These are phyloP conservation scores for Lichenothelia convexa DNA, from an alignment of 495 filamentous ascomycete genomes.

Conservation along the genomic window DNA sequence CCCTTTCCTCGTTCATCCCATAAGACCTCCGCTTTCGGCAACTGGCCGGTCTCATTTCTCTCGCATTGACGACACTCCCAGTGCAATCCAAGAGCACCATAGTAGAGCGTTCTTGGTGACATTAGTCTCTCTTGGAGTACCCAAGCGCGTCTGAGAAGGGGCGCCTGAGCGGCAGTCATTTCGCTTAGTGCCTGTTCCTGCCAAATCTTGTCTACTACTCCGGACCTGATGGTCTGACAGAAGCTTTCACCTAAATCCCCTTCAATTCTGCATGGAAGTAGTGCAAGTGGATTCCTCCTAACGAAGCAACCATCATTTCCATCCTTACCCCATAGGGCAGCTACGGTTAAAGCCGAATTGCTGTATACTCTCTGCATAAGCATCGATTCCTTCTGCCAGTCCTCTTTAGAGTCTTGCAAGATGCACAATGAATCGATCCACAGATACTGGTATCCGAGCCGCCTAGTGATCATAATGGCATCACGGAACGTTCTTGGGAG, in stretches of 20 bases:
- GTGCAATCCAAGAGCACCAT: background rate
- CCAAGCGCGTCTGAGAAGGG: background rate
- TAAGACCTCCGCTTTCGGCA: background rate
- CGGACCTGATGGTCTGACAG: background rate
- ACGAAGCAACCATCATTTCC: background rate
- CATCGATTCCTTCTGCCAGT: background rate
- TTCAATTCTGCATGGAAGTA: background rate
- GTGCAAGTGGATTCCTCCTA: background rate
- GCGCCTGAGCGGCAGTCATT: too few relatives aligned
- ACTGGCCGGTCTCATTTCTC: background rate
- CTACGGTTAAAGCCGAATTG: background rate
- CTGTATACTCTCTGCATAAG: background rate
- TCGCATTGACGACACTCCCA: background rate
- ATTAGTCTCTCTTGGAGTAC: background rate
- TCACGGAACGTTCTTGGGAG: slow-evolving; percentile 2
- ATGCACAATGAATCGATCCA: slow-evolving; percentile 2
- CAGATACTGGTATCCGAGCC: background rate
- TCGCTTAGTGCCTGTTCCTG: too few relatives aligned
- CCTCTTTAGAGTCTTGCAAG: background rate
- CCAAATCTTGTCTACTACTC: background rate
- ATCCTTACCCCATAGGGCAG: background rate
- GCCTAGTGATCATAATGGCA: background rate
- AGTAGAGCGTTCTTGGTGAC: background rate
- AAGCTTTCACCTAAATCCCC: background rate
- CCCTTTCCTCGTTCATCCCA: too few relatives aligned